phyloP scores from a whole-genome alignment of 2,329 filamentous ascomycete genomes.

The Parasarocladium wereldwijsianum region DNA sequence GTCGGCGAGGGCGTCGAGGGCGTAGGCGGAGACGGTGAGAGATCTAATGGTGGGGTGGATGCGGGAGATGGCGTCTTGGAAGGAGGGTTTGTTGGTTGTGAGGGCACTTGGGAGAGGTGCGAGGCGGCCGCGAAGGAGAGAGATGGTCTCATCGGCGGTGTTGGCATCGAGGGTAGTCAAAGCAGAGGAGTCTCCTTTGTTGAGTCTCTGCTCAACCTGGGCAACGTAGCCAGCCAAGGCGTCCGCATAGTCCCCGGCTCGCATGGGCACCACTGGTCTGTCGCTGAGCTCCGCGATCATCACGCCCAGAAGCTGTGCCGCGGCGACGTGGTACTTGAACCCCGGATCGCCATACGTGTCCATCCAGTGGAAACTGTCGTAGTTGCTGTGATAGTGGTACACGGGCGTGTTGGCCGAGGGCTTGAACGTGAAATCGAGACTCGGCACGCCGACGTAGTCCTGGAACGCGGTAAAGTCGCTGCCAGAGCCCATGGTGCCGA shows the following conservation, averaged over 20 bases:
- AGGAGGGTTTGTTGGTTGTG: slow-evolving; percentile 21
- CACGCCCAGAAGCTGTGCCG: slow-evolving; percentile 51
- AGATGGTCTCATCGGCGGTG: slow-evolving; percentile 21
- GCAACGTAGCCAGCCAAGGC: slow-evolving; percentile 38
- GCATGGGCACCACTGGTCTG: slow-evolving; percentile 46
- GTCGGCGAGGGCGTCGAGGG: slow-evolving; percentile 30
- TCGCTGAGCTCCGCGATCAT: slow-evolving; percentile 47
- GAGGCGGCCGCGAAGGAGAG: slow-evolving; percentile 14
- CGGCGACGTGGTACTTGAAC: slow-evolving; percentile 50
- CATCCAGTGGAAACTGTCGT: slow-evolving; percentile 88
- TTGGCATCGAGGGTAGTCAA: slow-evolving; percentile 14
- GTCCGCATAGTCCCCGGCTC: slow-evolving; percentile 48
- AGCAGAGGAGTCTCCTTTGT: neutral
- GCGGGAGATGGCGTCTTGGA: slow-evolving; percentile 22
- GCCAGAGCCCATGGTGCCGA: slow-evolving; percentile 54
- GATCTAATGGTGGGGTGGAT: slow-evolving; percentile 22
- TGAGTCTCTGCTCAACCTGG: slow-evolving; percentile 27
- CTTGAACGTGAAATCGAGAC: slow-evolving; percentile 47
- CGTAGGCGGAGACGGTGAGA: slow-evolving; percentile 23
- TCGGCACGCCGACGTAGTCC: slow-evolving; percentile 53
- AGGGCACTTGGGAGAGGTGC: slow-evolving; percentile 7
- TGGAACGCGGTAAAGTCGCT: slow-evolving; percentile 66
- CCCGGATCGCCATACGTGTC: slow-evolving; percentile 58
- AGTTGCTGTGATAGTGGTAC: slow-evolving; percentile 83
- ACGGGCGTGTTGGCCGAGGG: slow-evolving; percentile 31